Conservation (phyloP, 2,329 filamentous ascomycete genomes). For the Calonectria hongkongensis region DNA sequence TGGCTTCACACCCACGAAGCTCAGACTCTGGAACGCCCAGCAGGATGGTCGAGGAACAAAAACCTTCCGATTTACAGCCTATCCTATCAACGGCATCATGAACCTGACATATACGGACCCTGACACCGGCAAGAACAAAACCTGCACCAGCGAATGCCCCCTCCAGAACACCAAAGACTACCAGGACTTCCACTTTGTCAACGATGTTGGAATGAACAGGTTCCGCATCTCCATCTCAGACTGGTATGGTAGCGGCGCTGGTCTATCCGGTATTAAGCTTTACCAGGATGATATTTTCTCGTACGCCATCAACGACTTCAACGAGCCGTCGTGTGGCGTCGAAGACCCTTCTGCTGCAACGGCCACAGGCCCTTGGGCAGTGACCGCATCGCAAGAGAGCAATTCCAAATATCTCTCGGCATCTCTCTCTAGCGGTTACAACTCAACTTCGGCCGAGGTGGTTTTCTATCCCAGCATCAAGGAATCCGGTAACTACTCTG, state of each 20-base stretch:
- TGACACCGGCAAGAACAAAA: conserved; percentile 77
- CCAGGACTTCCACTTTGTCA: conserved; percentile 96
- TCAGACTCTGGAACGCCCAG: conserved; percentile 92
- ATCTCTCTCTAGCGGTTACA: conserved; percentile 73
- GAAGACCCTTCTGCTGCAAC: conserved; percentile 79
- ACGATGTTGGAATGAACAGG: conserved; percentile 88
- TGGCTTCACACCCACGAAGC: conserved; percentile 88
- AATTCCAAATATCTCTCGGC: conserved; percentile 86
- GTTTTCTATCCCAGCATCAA: conserved; percentile 89
- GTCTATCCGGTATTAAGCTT: conserved; percentile 89
- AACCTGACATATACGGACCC: conserved; percentile 94
- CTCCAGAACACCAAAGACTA: conserved; percentile 82
- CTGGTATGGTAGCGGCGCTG: conserved; percentile 91
- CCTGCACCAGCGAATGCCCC: conserved; percentile 90
- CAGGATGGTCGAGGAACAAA: conserved; percentile 89
- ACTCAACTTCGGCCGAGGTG: conserved; percentile 78
- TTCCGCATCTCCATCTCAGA: conserved; percentile 91
- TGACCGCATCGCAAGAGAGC: conserved; percentile 80
- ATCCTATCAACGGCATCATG: conserved; percentile 94
- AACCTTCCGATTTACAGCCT: conserved; percentile 89
- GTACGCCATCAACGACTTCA: conserved; percentile 91
- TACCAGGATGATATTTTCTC: conserved; percentile 90
- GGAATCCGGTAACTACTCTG: conserved; percentile 92
- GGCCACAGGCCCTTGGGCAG: conserved; percentile 83
- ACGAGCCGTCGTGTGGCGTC: conserved; percentile 87